Conservation (phyloP, 768 basidiomycete genomes). For the Coprinopsis cinerea region DNA sequence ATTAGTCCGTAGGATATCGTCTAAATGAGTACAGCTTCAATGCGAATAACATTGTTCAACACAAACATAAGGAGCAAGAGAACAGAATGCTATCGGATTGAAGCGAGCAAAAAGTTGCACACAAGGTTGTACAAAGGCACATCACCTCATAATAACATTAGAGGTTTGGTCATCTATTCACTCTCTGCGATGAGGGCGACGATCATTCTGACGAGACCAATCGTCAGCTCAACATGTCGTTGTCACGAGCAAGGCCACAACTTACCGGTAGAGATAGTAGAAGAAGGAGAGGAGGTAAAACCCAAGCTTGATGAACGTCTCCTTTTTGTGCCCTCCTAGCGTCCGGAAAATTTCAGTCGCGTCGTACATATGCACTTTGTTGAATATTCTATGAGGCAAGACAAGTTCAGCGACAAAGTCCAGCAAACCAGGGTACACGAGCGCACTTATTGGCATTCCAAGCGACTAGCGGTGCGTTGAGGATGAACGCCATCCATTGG, state of each 20-base stretch:
- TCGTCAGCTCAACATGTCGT: neutral
- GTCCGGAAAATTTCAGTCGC: conserved; percentile 99
- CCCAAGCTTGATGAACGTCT: conserved; percentile 91
- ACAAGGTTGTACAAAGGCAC: no score
- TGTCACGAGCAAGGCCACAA: conserved; percentile 7
- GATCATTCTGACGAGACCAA: conserved; percentile 57
- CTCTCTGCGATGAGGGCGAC: conserved; percentile 80
- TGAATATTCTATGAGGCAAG: conserved; percentile 60
- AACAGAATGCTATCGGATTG: neutral
- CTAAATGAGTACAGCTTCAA: neutral
- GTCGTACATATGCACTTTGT: conserved; percentile 97
- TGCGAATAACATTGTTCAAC: neutral
- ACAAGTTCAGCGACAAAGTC: neutral
- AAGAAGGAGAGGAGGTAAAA: conserved; percentile 91
- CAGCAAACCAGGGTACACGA: neutral
- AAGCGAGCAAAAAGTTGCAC: neutral
- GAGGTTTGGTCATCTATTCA: conserved; percentile 33
- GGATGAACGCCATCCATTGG: conserved; percentile 89
- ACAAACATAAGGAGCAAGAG: neutral
- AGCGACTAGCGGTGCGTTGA: conserved; percentile 84
- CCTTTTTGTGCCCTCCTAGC: conserved; percentile 89
- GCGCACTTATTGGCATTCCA: conserved; percentile 94
- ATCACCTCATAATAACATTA: no score
- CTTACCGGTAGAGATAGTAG: conserved; percentile 87
- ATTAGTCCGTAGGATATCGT: conserved; percentile 1